Conservation (phyloP, 768 basidiomycete genomes). For the Macrolepiota albuminosa region DNA sequence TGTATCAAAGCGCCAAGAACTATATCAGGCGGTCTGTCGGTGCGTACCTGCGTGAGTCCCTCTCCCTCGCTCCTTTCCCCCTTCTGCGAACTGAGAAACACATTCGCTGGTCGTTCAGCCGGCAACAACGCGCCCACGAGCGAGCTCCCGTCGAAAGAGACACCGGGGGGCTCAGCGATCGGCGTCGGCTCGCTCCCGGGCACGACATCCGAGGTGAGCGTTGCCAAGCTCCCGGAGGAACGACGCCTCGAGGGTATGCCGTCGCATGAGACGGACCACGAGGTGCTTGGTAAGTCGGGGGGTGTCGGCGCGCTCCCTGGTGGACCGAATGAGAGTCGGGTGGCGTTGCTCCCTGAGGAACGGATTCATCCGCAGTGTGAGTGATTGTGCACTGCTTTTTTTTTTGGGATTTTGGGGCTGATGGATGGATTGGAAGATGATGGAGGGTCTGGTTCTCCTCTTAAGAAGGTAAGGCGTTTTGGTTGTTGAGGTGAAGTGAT, state of each 20-base stretch:
- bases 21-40: conserved; percentile 5
- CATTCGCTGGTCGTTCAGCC: no score
- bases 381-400: no score
- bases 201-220: conserved; percentile 34
- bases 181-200: conserved; percentile 52
- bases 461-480: neutral
- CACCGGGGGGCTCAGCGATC: conserved; percentile 15
- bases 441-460: no score
- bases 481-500: neutral
- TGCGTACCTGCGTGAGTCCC: conserved; percentile 9
- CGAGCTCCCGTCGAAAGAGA: conserved; percentile 11
- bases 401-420: no score
- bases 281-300: conserved; percentile 11
- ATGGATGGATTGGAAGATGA: no score
- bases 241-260: conserved; percentile 17
- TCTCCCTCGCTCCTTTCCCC: no score
- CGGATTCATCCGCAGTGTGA: conserved; percentile 2
- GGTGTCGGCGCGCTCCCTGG: conserved; percentile 14
- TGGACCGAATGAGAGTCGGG: conserved; percentile 12
- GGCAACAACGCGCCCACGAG: neutral
- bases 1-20: conserved; percentile 4
- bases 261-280: conserved; percentile 11
- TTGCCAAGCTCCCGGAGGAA: conserved; percentile 48
- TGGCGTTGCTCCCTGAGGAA: conserved; percentile 12
- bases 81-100: no score